Evolutionary conservation across 2,329 filamentous ascomycete species (phyloP), one percentile per base, ranked within the genome.

Genomic region (Epicoccum nigrum): DNA sequence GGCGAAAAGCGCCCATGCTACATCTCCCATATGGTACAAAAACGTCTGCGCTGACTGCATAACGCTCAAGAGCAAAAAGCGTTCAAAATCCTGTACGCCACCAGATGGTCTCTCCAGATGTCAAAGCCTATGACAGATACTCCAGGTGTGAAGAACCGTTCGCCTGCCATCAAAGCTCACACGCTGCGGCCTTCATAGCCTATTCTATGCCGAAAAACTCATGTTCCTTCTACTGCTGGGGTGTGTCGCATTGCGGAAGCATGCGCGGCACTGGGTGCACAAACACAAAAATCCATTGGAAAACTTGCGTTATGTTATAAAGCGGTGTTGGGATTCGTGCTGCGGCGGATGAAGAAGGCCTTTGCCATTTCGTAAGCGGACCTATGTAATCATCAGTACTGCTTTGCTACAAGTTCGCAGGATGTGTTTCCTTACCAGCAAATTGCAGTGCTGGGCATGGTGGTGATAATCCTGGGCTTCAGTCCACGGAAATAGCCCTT

Each of bases 371-470:
- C 84, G 63, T 87, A 87, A 35, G 84, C 85, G 39, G 82, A 82
- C 82, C 82, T 84, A 54, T n/a, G 11, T 7, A 23, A 17, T 3
- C 7, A 38, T 67, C 46, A 65, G 60, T 39, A 15, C 6, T 20
- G 32, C 13, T 13, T 23, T 20, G 30, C 20, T 4, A 20, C 11
- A 21, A 2, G 2, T 3, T 32, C 5, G n/a, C 21, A 25, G 4
- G 12, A 25, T 3, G 9, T n/a, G n/a, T n/a, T 38, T 13, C 74
- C 81, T 68, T 72, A 94, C 94, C 94, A 99, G 81, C 94, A 99
- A 69, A 99, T 99, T n/a, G 94, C 94, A 27, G 94, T 99, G 77
- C 92, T 97, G 16, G 94, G 94, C 89, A 97, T 97, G 1, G 94
- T 96, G 9, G 92, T 97, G 56, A 99, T 86, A 39, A 99, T 88